A percentile compares a stretch with the other conserved stretches of the same genome.
These are phyloP conservation scores for Paspalum vaginatum DNA, from an alignment of 176 grass and related monocot genomes.

Conservation along the genomic window DNA sequence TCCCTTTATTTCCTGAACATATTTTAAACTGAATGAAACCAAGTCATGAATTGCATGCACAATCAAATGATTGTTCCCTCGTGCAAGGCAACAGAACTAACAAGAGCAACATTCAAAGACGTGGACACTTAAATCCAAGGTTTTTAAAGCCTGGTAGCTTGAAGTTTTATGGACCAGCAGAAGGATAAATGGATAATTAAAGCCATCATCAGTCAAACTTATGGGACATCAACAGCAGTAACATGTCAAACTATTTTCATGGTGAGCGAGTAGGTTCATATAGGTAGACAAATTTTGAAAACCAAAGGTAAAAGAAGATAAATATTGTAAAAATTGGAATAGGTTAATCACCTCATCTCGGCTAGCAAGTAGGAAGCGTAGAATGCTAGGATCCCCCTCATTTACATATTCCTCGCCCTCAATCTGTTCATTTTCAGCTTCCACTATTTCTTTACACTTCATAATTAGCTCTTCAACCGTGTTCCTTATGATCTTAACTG, in stretches of 20 bases:
- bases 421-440: slow-evolving; percentile 95
- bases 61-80: background rate
- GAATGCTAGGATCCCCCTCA: slow-evolving; percentile 93
- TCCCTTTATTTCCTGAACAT: background rate
- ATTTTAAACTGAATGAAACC: slow-evolving; percentile 3
- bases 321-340: slow-evolving; percentile 25
- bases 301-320: slow-evolving; percentile 8
- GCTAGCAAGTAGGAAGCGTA: slow-evolving; percentile 91
- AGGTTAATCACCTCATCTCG: slow-evolving; percentile 79
- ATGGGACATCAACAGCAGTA: slow-evolving; percentile 1
- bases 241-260: slow-evolving; percentile 18
- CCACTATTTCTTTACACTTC: slow-evolving; percentile 93
- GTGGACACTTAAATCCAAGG: background rate
- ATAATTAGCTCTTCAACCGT: slow-evolving; percentile 83
- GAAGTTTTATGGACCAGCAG: background rate
- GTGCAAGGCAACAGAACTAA: background rate
- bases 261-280: slow-evolving; percentile 19
- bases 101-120: background rate
- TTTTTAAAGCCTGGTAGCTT: background rate
- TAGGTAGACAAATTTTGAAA: background rate
- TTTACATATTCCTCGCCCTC: slow-evolving; percentile 96
- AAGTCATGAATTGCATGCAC: background rate
- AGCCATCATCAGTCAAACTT: background rate
- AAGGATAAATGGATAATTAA: slow-evolving; percentile 18
- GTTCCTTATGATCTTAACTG: slow-evolving; percentile 78